Evolutionary conservation across 1,139 yeast species (phyloP), one percentile per base, ranked within the genome.

Genomic region (Zygotorulaspora mrakii): DNA sequence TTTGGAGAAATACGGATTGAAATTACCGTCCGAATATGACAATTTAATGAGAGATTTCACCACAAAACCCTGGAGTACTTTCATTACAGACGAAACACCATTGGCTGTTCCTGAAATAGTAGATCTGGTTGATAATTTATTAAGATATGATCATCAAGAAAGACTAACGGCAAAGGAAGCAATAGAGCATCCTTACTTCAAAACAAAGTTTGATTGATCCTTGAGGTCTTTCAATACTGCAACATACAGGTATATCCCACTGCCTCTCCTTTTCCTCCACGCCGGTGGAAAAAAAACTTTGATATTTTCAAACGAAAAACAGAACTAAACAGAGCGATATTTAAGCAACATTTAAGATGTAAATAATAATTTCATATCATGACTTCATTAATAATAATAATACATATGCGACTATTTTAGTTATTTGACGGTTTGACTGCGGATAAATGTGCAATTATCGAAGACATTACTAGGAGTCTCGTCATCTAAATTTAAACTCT

Each of bases 161-260:
- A 73, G 91, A 60, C 71, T 83, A 28, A 82, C 91, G 3, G 91
- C 91, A 1, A 71, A 73, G 57, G 89, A 82, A 56, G 85, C 89
- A 20, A 74, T 82, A 77, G 70, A 62, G 17, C 88, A 82, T 66
- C 70, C 74, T 14, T 82, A 67, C 52, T 66, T 67, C 52, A 53
- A 56, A 33, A 51, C 55, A 12, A 50, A 52, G 33, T 51, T 29
- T 31, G 45, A 36, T 23, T 42, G 27, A 24, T 24, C 5, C n/a
- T 24, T 9, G 5, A n/a, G 6, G n/a, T 24, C 27, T n/a, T 24
- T 24, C 12, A 5, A 6, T 9, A 9, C 8, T 20, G 6, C 9
- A 39, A 11, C 23, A 23, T 25, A 35, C 27, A 35, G 37, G 34
- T 27, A 16, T 28, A n/a, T n/a, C n/a, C n/a, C n/a, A n/a, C n/a